A percentile compares a stretch with the other conserved stretches of the same genome.
Conservation (phyloP, 2,329 filamentous ascomycete genomes). For the Plectosphaerella sp. region DNA sequence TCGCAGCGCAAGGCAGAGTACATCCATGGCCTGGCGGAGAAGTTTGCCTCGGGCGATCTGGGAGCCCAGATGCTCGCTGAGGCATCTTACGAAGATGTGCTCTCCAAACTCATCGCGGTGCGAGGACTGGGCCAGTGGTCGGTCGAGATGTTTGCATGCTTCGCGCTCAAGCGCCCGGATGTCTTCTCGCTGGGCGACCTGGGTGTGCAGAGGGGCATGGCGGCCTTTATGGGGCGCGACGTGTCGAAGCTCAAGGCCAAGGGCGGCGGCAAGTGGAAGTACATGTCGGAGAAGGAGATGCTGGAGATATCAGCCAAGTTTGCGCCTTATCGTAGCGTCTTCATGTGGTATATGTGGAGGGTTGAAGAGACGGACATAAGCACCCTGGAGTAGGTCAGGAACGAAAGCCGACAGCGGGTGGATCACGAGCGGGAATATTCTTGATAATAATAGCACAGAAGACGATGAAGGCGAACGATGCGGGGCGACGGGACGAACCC, state of each 20-base stretch:
- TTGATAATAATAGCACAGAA: too few species aligned
- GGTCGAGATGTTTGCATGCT: conserved; percentile 97
- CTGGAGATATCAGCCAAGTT: conserved; percentile 74
- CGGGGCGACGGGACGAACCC: too few species aligned
- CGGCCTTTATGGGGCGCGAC: conserved; percentile 77
- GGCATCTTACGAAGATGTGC: conserved; percentile 79
- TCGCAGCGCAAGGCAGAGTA: conserved; percentile 97
- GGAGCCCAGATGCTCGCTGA: conserved; percentile 70
- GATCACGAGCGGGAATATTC: background rate
- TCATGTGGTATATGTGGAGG: conserved; percentile 99
- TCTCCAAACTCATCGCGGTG: conserved; percentile 78
- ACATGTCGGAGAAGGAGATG: conserved; percentile 95
- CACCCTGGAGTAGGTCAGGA: conserved; percentile 39
- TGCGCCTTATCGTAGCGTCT: conserved; percentile 81
- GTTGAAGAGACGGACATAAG: conserved; percentile 75
- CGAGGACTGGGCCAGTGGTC: conserved; percentile 86
- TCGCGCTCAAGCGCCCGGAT: conserved; percentile 90
- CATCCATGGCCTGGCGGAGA: conserved; percentile 76
- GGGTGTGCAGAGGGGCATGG: conserved; percentile 93
- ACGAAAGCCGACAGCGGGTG: background rate
- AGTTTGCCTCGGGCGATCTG: conserved; percentile 73
- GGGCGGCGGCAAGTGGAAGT: conserved; percentile 86
- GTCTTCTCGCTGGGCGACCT: conserved; percentile 90
- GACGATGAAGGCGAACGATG: too few species aligned
- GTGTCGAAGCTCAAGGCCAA: conserved; percentile 77